Percentiles rank a stretch among this genome's conserved stretches.
Conservation (phyloP, 805 yeast species). For the Wickerhamomyces chambardii region DNA sequence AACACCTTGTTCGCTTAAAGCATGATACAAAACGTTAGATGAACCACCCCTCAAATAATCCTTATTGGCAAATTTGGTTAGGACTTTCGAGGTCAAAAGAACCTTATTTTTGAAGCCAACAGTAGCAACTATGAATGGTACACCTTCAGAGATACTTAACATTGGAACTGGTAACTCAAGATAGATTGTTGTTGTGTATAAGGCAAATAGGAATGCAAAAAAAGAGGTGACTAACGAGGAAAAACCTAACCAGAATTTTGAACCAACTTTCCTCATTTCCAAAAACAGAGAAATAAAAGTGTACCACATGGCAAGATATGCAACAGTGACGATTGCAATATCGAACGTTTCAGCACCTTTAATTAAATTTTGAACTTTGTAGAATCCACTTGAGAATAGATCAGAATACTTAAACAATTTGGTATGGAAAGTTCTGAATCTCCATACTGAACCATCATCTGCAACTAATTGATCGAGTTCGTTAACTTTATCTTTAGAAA, state of each 20-base stretch:
- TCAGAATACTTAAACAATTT: slow-evolving; percentile 49
- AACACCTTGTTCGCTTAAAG: slow-evolving; percentile 26
- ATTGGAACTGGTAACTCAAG: slow-evolving; percentile 58
- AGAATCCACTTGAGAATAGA: slow-evolving; percentile 30
- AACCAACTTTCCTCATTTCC: slow-evolving; percentile 71
- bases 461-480: slow-evolving; percentile 10
- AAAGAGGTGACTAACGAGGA: slow-evolving; percentile 72
- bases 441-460: slow-evolving; percentile 47
- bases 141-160: slow-evolving; percentile 75
- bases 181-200: slow-evolving; percentile 47
- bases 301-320: slow-evolving; percentile 83
- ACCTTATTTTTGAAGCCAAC: slow-evolving; percentile 89
- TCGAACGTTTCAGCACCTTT: slow-evolving; percentile 81
- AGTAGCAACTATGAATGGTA: slow-evolving; percentile 88
- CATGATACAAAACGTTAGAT: slow-evolving; percentile 23
- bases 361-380: slow-evolving; percentile 35
- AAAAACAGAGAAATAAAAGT: slow-evolving; percentile 67
- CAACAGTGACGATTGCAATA: slow-evolving; percentile 66
- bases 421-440: slow-evolving; percentile 43
- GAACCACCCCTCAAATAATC: slow-evolving; percentile 23
- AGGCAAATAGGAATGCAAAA: slow-evolving; percentile 77
- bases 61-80: slow-evolving; percentile 19
- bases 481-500: slow-evolving; percentile 14
- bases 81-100: slow-evolving; percentile 54
- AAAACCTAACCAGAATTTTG: slow-evolving; percentile 81